Conservation (phyloP, 2,329 filamentous ascomycete genomes). For the Alternaria sp. region DNA sequence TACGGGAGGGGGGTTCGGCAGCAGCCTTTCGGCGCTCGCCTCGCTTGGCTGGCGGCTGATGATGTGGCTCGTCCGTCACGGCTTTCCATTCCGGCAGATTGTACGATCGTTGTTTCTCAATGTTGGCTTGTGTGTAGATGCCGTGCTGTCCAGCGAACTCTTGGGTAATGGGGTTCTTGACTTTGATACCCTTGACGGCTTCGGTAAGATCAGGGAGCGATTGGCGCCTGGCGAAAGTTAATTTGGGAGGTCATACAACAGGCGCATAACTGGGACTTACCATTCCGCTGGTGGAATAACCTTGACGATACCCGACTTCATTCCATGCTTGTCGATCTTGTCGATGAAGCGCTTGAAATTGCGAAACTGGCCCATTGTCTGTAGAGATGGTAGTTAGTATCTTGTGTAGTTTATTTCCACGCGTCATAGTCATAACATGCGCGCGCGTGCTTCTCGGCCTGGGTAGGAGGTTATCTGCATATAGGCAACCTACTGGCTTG, state of each 20-base stretch:
- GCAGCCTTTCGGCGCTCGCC: constrained; percentile 73
- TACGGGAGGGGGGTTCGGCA: constrained; percentile 39
- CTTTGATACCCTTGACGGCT: constrained; percentile 85
- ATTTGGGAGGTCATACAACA: constrained; percentile 7
- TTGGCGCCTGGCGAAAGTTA: constrained; percentile 61
- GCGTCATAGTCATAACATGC: neutral
- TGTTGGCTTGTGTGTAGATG: constrained; percentile 95
- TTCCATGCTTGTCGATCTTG: constrained; percentile 90
- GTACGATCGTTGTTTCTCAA: constrained; percentile 94
- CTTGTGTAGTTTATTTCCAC: neutral
- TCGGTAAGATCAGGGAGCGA: constrained; percentile 80
- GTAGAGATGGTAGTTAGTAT: constrained; percentile 26
- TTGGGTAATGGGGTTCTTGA: constrained; percentile 97
- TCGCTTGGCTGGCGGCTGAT: constrained; percentile 90
- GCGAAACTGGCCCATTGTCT: constrained; percentile 90
- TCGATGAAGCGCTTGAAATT: constrained; percentile 92
- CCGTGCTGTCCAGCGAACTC: constrained; percentile 97
- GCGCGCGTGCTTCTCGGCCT: neutral
- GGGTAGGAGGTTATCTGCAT: neutral
- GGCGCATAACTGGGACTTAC: constrained; percentile 59
- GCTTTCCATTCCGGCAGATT: constrained; percentile 96
- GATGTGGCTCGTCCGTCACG: constrained; percentile 90
- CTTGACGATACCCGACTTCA: constrained; percentile 97
- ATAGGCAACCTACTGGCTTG: constrained; percentile 69
- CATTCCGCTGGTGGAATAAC: constrained; percentile 93